phyloP scores from a whole-genome alignment of 352 stramenopile species.

The Phytophthora pinifolia region DNA sequence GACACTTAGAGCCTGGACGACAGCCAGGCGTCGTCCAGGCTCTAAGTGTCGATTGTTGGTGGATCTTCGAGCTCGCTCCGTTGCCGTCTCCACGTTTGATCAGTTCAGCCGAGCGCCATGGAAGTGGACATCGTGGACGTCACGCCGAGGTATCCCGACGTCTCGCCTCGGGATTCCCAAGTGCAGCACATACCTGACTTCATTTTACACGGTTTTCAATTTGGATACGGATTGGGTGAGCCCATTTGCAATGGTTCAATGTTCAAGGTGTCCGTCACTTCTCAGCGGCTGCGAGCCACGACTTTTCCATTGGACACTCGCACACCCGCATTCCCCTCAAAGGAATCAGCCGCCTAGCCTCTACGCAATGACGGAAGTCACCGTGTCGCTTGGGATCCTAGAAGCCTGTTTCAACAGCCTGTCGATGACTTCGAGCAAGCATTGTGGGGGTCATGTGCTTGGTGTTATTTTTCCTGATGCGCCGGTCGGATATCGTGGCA shows the following conservation, averaged over 20 bases:
- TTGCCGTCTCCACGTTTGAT: conserved; percentile 10
- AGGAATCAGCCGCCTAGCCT: conserved; percentile 9
- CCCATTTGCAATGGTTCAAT: neutral
- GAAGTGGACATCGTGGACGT: neutral
- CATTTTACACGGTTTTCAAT: conserved; percentile 1
- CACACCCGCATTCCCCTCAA: conserved; percentile 14
- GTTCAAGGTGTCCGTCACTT: conserved; percentile 4
- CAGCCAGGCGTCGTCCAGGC: too few relatives aligned
- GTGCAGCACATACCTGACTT: conserved; percentile 8
- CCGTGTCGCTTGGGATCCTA: conserved; percentile 5
- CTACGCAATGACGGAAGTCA: neutral
- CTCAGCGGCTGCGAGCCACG: neutral
- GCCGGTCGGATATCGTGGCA: conserved; percentile 9
- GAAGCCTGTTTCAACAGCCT: neutral
- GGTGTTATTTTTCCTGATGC: conserved; percentile 10
- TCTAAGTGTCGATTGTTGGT: too few relatives aligned
- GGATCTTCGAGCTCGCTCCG: conserved; percentile 8
- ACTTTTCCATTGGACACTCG: conserved; percentile 3
- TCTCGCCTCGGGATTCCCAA: neutral
- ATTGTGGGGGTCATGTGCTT: conserved; percentile 7
- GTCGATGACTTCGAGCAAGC: neutral
- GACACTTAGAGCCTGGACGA: neutral
- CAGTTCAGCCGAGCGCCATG: neutral
- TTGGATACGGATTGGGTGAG: neutral
- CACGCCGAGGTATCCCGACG: neutral